phyloP scores from a whole-genome alignment of 768 basidiomycete species.

The Boletus rubropictus region DNA sequence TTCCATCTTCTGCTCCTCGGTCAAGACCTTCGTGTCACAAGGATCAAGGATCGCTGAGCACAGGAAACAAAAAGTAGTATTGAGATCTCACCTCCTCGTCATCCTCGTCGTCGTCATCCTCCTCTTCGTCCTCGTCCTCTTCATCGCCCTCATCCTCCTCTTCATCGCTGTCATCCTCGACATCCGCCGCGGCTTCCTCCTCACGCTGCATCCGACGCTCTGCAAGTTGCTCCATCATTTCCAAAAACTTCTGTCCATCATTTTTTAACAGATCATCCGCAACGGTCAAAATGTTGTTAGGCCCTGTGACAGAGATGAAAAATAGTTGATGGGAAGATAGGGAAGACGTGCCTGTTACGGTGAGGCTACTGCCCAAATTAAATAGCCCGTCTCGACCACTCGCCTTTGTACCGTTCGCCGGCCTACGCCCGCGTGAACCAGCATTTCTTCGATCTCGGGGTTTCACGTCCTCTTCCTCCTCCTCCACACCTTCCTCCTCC shows the following conservation, averaged over 20 bases:
- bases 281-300: conserved; percentile 94
- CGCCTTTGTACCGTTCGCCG: conserved; percentile 41
- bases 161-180: conserved; percentile 57
- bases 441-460: conserved; percentile 34
- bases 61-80: conserved; percentile 1
- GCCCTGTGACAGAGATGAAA: conserved; percentile 41
- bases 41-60: conserved; percentile 11
- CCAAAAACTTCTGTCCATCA: conserved; percentile 96
- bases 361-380: conserved; percentile 75
- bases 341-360: conserved; percentile 63
- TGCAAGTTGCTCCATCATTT: conserved; percentile 99
- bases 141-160: conserved; percentile 56
- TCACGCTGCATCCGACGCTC: conserved; percentile 91
- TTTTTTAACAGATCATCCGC: conserved; percentile 98
- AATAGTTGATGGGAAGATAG: conserved; percentile 11
- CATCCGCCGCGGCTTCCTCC: conserved; percentile 58
- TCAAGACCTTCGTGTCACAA: conserved; percentile 52
- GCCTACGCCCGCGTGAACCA: conserved; percentile 35
- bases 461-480: conserved; percentile 48
- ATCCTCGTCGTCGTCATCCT: conserved; percentile 50
- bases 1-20: conserved; percentile 98
- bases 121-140: conserved; percentile 58
- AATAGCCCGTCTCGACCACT: conserved; percentile 63
- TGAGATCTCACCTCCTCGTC: conserved; percentile 40
- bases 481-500: conserved; percentile 62